Evolutionary conservation across 106 monocot species (phyloP).

Genomic region (Alisma plantagoaquatica): DNA sequence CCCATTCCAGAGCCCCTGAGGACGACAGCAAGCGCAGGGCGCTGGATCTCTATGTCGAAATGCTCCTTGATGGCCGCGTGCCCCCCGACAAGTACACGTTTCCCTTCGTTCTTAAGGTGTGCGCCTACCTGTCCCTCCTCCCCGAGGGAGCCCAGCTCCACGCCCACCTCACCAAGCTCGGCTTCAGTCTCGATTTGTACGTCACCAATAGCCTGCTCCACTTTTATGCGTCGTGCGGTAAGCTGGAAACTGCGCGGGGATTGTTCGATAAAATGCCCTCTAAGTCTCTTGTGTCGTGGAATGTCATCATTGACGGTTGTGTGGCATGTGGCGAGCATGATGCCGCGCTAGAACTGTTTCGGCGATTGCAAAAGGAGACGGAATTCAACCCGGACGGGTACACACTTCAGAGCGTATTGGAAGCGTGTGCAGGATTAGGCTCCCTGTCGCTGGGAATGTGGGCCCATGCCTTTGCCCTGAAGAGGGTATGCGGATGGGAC

Average conservation of each 20-base stretch:
- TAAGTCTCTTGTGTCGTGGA: constrained; percentile 49
- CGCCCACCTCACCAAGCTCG: constrained; percentile 43
- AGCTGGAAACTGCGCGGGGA: constrained; percentile 14
- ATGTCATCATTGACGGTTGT: constrained; percentile 23
- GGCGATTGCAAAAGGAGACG: constrained; percentile 59
- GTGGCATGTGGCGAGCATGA: constrained; percentile 9
- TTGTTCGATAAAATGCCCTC: constrained; percentile 39
- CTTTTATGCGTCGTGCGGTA: constrained; percentile 57
- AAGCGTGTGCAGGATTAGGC: constrained; percentile 43
- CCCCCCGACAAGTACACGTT: constrained; percentile 33
- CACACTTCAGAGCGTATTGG: constrained; percentile 49
- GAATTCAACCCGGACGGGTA: constrained; percentile 37
- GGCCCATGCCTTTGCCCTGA: constrained; percentile 36
- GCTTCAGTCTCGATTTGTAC: constrained; percentile 34
- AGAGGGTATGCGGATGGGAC: constrained; percentile 4
- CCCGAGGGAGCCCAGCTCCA: constrained; percentile 45
- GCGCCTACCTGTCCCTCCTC: constrained; percentile 32
- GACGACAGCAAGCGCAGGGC: constrained; percentile 9
- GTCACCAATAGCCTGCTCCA: constrained; percentile 64
- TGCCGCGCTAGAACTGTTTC: constrained; percentile 31
- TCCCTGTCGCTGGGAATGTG: constrained; percentile 49
- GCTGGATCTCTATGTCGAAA: constrained; percentile 24
- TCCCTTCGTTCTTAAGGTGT: constrained; percentile 36
- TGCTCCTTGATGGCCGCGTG: constrained; percentile 14
- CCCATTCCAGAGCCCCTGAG: constrained; percentile 10